phyloP scores from a whole-genome alignment of 2,329 filamentous ascomycete genomes.

The Endoconidiophora polonica region DNA sequence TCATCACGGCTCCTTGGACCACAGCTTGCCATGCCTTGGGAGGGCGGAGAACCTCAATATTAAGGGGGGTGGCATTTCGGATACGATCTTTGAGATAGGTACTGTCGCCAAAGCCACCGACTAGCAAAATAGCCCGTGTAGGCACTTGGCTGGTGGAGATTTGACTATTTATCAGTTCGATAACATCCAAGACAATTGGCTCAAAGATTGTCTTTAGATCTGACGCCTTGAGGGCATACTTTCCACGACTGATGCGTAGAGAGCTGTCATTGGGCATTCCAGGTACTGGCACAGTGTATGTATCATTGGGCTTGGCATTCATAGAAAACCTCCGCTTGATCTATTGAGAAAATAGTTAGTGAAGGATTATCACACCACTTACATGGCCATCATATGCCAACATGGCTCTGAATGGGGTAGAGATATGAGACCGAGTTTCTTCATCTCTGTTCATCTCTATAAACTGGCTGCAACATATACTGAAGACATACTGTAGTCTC shows the following conservation, averaged over 20 bases:
- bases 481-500: slow-evolving; percentile 22
- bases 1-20: slow-evolving; percentile 34
- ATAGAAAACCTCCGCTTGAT: slow-evolving; percentile 24
- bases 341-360: not conserved
- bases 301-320: slow-evolving; percentile 20
- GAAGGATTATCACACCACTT: too few species aligned
- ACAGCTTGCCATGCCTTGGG: slow-evolving; percentile 33
- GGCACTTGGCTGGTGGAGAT: slow-evolving; percentile 25
- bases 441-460: not conserved
- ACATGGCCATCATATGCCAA: too few species aligned
- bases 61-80: slow-evolving; percentile 20
- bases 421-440: not conserved
- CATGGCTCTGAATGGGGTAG: too few species aligned
- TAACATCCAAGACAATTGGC: not conserved
- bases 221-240: slow-evolving; percentile 22
- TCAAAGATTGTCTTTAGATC: slow-evolving; percentile 24
- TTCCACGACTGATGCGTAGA: slow-evolving; percentile 23
- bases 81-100: slow-evolving; percentile 28
- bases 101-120: slow-evolving; percentile 32
- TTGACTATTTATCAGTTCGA: slow-evolving; percentile 23
- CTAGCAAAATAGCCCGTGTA: slow-evolving; percentile 29
- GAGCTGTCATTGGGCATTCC: slow-evolving; percentile 23
- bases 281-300: slow-evolving; percentile 21
- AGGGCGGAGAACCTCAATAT: slow-evolving; percentile 30
- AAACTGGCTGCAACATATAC: slow-evolving; percentile 12